phyloP scores from a whole-genome alignment of 108 stramenopile species.

The Nitzschia palea region DNA sequence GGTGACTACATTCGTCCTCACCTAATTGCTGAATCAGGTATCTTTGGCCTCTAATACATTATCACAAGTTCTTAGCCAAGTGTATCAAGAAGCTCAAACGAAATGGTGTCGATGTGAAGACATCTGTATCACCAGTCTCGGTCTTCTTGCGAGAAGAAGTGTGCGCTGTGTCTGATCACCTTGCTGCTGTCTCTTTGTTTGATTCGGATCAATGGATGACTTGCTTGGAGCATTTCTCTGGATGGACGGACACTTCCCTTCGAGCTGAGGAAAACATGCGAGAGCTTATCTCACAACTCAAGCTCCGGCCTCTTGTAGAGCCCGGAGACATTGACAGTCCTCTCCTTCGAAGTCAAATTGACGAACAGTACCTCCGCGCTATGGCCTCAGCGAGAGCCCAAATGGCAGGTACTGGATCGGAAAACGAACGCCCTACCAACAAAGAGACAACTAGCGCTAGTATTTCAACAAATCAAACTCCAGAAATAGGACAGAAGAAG shows the following conservation, averaged over 20 bases:
- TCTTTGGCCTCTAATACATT: constrained; percentile 90
- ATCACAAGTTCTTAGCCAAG: constrained; percentile 89
- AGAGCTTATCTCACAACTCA: constrained; percentile 46
- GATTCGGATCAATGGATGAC: constrained; percentile 84
- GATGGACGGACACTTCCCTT: constrained; percentile 62
- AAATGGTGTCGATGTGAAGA: constrained; percentile 83
- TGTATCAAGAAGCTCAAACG: constrained; percentile 91
- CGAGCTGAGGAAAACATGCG: constrained; percentile 42
- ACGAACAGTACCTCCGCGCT: constrained; percentile 70
- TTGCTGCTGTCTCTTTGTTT: constrained; percentile 79
- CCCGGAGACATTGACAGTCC: constrained; percentile 70
- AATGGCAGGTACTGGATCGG: constrained; percentile 34
- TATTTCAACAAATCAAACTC: background rate
- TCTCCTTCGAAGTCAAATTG: constrained; percentile 70
- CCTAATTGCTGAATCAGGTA: constrained; percentile 53
- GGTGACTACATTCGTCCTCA: background rate
- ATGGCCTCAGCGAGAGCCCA: constrained; percentile 69
- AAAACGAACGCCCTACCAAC: constrained; percentile 18
- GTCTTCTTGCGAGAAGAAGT: constrained; percentile 87
- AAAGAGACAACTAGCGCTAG: constrained; percentile 1
- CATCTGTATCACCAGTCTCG: constrained; percentile 68
- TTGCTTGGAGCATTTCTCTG: constrained; percentile 64
- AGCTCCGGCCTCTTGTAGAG: constrained; percentile 52
- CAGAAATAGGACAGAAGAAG: background rate
- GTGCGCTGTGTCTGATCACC: constrained; percentile 85